Conservation (phyloP, 371 early-diverging fungal genomes). For the Polyrhizophydium stewartii region DNA sequence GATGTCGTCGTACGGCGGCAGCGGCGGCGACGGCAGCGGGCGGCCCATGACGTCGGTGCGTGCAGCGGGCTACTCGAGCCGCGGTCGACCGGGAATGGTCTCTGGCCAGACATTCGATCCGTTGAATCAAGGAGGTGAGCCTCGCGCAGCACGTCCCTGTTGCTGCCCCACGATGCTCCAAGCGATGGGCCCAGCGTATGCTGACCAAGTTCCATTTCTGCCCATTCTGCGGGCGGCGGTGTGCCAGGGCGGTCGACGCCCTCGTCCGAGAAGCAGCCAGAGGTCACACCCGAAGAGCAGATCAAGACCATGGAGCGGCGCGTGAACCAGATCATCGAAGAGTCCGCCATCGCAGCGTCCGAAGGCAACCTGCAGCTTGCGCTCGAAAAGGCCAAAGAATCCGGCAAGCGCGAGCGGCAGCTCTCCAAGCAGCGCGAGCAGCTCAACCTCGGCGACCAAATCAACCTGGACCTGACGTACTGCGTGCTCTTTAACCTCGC, state of each 20-base stretch:
- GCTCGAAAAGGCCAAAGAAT: conserved; percentile 53
- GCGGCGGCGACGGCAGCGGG: conserved; percentile 17
- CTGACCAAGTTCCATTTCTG: too few species aligned
- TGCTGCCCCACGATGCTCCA: neutral
- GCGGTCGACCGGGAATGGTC: conserved; percentile 35
- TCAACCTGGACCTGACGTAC: conserved; percentile 51
- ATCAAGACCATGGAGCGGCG: conserved; percentile 40
- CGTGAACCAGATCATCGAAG: conserved; percentile 36
- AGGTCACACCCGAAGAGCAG: conserved; percentile 41
- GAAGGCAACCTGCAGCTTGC: conserved; percentile 38
- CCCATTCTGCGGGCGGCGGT: too few species aligned
- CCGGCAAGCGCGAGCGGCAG: conserved; percentile 45
- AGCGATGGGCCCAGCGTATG: neutral
- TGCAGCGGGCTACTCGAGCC: conserved; percentile 49
- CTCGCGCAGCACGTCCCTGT: too few species aligned
- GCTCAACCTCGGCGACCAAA: conserved; percentile 37
- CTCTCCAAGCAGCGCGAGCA: conserved; percentile 47
- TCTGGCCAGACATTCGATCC: conserved; percentile 40
- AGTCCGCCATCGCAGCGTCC: conserved; percentile 31
- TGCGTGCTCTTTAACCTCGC: conserved; percentile 52
- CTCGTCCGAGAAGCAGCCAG: conserved; percentile 24
- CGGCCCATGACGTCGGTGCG: conserved; percentile 50
- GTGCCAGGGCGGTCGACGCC: neutral
- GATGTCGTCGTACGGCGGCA: conserved; percentile 15
- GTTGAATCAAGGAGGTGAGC: conserved; percentile 43